phyloP scores from a whole-genome alignment of 2,329 filamentous ascomycete genomes.

The Phyllosticta paracitricarpa region DNA sequence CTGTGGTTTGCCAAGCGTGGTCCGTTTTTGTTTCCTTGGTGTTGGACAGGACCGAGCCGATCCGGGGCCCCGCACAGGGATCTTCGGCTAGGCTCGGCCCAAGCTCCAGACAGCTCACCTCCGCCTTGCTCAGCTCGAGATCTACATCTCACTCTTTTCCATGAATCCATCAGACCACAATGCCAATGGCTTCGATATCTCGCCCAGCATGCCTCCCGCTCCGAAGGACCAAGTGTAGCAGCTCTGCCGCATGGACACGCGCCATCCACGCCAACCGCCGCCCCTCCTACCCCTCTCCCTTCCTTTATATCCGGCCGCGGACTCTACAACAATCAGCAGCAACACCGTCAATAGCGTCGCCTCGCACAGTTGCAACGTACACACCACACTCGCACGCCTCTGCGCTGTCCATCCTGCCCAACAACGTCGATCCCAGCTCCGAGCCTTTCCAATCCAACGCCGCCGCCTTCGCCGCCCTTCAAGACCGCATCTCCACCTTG shows the following conservation, averaged over 20 bases:
- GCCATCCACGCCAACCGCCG: not conserved
- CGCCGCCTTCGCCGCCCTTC: conserved; percentile 63
- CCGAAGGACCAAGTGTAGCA: not conserved
- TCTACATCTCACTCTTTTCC: not conserved
- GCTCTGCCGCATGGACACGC: not conserved
- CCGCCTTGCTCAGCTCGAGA: not conserved
- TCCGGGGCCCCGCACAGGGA: not conserved
- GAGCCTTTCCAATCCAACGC: conserved; percentile 75
- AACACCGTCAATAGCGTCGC: not conserved
- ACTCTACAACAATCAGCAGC: not conserved
- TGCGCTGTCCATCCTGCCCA: conserved; percentile 71
- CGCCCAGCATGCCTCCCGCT: not conserved
- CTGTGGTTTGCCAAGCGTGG: not conserved
- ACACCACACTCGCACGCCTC: conserved; percentile 71
- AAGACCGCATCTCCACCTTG: conserved; percentile 57
- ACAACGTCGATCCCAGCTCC: conserved; percentile 64
- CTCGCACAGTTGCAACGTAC: conserved; percentile 57
- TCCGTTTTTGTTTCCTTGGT: not conserved
- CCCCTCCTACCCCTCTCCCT: not conserved
- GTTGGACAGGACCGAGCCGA: not conserved
- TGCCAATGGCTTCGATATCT: not conserved
- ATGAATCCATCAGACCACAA: not conserved
- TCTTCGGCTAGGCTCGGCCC: not conserved
- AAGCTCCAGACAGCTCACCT: not conserved
- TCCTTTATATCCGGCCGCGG: not conserved